Evolutionary conservation across 2,329 filamentous ascomycete genomes (phyloP).

Genomic region (Talaromyces pinophilus): DNA sequence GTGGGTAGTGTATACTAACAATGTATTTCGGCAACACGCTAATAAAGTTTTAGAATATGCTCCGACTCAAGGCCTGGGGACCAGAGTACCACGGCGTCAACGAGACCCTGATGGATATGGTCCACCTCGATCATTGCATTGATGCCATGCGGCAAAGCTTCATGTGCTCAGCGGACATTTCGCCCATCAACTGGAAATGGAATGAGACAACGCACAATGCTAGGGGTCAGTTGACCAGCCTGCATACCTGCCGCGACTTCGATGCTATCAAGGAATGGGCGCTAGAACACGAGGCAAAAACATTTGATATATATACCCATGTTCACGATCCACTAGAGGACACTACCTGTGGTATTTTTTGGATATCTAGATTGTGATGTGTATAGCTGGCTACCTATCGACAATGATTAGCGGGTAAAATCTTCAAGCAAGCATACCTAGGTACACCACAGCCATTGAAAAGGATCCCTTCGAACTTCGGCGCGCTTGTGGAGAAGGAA

Average conservation of each 20-base stretch:
- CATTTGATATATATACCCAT: background rate
- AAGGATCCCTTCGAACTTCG: too few species aligned
- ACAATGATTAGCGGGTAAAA: too few species aligned
- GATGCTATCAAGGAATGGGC: slow-evolving; percentile 16
- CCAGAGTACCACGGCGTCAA: slow-evolving; percentile 1
- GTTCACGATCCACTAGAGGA: background rate
- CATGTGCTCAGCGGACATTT: slow-evolving; percentile 12
- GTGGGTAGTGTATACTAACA: background rate
- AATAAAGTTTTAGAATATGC: slow-evolving; percentile 15
- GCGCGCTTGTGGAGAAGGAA: too few species aligned
- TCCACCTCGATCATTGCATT: slow-evolving; percentile 15
- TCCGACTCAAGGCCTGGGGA: slow-evolving; percentile 13
- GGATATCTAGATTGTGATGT: too few species aligned
- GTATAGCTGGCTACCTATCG: too few species aligned
- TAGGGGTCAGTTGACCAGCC: background rate
- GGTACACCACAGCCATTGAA: too few species aligned
- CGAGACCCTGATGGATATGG: slow-evolving; percentile 2
- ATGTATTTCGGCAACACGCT: background rate
- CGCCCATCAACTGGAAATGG: slow-evolving; percentile 13
- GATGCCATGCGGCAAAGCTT: slow-evolving; percentile 18
- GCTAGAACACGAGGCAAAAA: slow-evolving; percentile 1
- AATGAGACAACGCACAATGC: background rate
- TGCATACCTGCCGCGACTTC: slow-evolving; percentile 17
- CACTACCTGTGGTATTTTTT: too few species aligned
- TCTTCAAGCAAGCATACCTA: too few species aligned